phyloP scores from a whole-genome alignment of 2,329 filamentous ascomycete species.

The Apiospora pterosperma region DNA sequence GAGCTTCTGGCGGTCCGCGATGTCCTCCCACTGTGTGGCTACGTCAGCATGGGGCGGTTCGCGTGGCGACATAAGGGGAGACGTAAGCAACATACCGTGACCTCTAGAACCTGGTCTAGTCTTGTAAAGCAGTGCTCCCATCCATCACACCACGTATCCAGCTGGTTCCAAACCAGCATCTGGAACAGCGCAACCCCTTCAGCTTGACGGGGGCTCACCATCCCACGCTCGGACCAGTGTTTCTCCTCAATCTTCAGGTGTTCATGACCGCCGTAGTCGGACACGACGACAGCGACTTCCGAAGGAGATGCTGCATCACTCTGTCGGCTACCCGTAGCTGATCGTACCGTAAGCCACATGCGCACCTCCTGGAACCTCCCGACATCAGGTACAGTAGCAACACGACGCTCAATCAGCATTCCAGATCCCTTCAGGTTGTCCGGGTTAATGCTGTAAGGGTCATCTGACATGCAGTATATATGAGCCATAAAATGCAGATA shows the following conservation, averaged over 20 bases:
- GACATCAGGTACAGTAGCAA: not conserved
- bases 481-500: not conserved
- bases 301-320: not conserved
- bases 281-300: not conserved
- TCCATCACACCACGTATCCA: not conserved
- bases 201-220: too few relatives aligned
- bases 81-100: not conserved
- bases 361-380: not conserved
- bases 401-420: not conserved
- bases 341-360: not conserved
- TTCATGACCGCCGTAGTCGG: not conserved
- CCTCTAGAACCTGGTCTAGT: not conserved
- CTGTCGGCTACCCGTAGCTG: not conserved
- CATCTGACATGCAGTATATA: not conserved
- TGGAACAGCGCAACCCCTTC: not conserved
- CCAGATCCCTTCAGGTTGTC: not conserved
- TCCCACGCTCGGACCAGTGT: not conserved
- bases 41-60: too few relatives aligned
- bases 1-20: too few relatives aligned
- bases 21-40: not conserved
- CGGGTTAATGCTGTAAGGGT: accelerated
- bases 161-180: not conserved
- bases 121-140: not conserved
- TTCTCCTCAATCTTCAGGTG: not conserved
- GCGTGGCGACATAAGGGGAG: too few relatives aligned